Base-by-base conservation (phyloP, 2,329 filamentous ascomycete species). In the Penicillium digitatum region DNA sequence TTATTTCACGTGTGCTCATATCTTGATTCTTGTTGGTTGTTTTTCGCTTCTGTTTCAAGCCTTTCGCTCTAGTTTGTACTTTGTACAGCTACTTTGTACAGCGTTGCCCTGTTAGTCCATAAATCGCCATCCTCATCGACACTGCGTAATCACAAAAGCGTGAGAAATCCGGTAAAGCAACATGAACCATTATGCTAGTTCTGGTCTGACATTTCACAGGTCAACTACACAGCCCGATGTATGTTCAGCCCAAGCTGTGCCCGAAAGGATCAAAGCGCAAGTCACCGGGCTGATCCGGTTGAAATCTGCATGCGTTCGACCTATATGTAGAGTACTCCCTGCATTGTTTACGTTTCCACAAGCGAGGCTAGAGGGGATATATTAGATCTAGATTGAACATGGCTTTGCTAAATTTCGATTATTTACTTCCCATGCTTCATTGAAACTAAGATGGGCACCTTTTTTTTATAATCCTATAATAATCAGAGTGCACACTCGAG, bases 201-300 rank as follows among this genome's bases (percentile, higher is more conserved):
- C 3, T 27, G 26, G 6, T 18, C 8, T 18, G n/a, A 9, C 16
- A 22, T 38, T 18, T 38, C 46, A 53, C 38, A 46, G 34, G 43
- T 58, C 24, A 8, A 27, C 26, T 27, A 6, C 24, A 26, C 6
- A 26, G 12, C 29, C 48, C 20, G 34, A 31, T 32, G 18, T 45
- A 12, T 32, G 1, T 9, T 42, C 47, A 43, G 56, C 56, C 58
- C 48, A 59, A 58, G 29, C n/a, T 12, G 44, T 59, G 56, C 58
- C 60, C 51, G 52, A 52, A 44, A 47, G 38, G 52, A 59, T 59
- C 60, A 52, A 56, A 57, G 60, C 59, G 60, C 48, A 45, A 57
- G 58, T 62, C 58, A 59, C 45, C 43, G 31, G 52, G 54, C 35
- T 44, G 42, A 35, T 20, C 37, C 34, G 34, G 44, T 9, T 54